Evolutionary conservation across 2,329 filamentous ascomycete species (phyloP).

Genomic region (Aspergillus texensis): DNA sequence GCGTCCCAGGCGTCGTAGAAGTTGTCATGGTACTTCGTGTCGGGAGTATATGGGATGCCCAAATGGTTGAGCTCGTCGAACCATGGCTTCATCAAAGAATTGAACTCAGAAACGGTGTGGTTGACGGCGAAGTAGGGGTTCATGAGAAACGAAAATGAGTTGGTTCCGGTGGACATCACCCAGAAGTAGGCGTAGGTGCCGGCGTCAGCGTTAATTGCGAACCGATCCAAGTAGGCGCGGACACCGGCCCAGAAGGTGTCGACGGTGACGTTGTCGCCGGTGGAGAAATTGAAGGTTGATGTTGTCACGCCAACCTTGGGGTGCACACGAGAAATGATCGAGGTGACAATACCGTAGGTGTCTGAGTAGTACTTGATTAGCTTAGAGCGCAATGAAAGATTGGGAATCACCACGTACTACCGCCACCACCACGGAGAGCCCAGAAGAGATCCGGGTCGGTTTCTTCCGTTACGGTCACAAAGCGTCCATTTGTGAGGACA

Average conservation of each 20-base stretch:
- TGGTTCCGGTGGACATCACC: background rate
- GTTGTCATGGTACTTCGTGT: constrained; percentile 30
- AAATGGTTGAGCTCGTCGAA: constrained; percentile 27
- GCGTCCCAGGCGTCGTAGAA: constrained; percentile 32
- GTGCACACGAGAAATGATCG: constrained; percentile 29
- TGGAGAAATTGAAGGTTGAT: constrained; percentile 32
- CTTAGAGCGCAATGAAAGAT: background rate
- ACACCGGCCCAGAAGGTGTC: constrained; percentile 35
- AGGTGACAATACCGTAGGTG: constrained; percentile 38
- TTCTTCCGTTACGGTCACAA: constrained; percentile 29
- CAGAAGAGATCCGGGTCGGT: constrained; percentile 54
- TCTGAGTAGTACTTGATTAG: constrained; percentile 22
- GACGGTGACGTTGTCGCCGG: constrained; percentile 22
- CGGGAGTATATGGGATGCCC: constrained; percentile 27
- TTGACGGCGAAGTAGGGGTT: constrained; percentile 32
- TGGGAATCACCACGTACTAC: constrained; percentile 16
- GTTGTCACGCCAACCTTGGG: constrained; percentile 30
- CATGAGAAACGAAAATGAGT: constrained; percentile 36
- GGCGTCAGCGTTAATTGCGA: constrained; percentile 29
- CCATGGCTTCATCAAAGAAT: constrained; percentile 31
- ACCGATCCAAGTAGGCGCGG: constrained; percentile 30
- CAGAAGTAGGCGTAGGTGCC: constrained; percentile 38
- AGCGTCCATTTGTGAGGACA: constrained; percentile 28
- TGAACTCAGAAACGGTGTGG: constrained; percentile 30
- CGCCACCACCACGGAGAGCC: constrained; percentile 49